These are phyloP conservation scores for Phanerochaete sordida DNA, from an alignment of 768 basidiomycete genomes.

Conservation along the genomic window DNA sequence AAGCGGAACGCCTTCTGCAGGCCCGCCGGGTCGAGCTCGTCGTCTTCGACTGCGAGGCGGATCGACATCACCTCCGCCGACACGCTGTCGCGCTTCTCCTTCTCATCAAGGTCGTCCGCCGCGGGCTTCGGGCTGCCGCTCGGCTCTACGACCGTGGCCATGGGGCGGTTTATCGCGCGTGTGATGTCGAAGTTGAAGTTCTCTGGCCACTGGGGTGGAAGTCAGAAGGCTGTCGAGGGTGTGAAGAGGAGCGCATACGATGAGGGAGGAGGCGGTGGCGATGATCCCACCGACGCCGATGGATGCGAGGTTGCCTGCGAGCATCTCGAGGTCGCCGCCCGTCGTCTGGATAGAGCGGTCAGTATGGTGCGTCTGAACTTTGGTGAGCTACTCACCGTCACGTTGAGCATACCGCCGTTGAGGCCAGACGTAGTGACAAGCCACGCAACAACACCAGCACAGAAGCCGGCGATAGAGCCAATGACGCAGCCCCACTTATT, in stretches of 20 bases:
- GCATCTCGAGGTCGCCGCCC: slow-evolving; percentile 68
- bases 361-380: neutral
- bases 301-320: slow-evolving; percentile 86
- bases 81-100: slow-evolving; percentile 28
- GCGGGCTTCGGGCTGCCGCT: slow-evolving; percentile 5
- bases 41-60: slow-evolving; percentile 39
- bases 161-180: slow-evolving; percentile 62
- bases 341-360: slow-evolving; percentile 35
- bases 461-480: slow-evolving; percentile 71
- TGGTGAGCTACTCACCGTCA: slow-evolving; percentile 45
- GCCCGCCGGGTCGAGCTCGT: slow-evolving; percentile 60
- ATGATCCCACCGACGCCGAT: slow-evolving; percentile 81
- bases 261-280: slow-evolving; percentile 56
- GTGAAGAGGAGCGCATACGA: slow-evolving; percentile 40
- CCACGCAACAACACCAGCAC: slow-evolving; percentile 75
- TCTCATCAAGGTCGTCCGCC: slow-evolving; percentile 15
- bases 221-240: neutral
- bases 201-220: slow-evolving; percentile 61
- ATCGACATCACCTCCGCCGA: slow-evolving; percentile 27
- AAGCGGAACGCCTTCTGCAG: slow-evolving; percentile 77
- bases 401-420: slow-evolving; percentile 68
- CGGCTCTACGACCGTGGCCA: slow-evolving; percentile 15
- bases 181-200: slow-evolving; percentile 80
- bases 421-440: slow-evolving; percentile 73
- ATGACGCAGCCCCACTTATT: slow-evolving; percentile 81